phyloP scores from a whole-genome alignment of 352 stramenopile genomes.

The Globisporangium yorkense region DNA sequence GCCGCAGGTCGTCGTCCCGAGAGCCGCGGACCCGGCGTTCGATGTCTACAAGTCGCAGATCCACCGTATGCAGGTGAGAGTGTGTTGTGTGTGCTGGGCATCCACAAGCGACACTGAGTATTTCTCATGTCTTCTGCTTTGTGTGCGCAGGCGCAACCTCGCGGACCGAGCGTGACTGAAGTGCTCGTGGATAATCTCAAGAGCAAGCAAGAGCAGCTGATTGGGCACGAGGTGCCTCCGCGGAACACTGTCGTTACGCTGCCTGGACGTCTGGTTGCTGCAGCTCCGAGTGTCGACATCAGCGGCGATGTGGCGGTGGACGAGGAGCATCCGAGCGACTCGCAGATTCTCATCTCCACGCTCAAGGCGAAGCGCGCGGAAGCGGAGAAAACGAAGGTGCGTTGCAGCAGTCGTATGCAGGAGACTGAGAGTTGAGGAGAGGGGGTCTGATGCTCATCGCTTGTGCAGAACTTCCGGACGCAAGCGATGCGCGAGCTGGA shows the following conservation, averaged over 20 bases:
- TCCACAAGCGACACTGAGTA: background rate
- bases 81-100: background rate
- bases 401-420: background rate
- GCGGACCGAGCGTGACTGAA: conserved; percentile 72
- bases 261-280: conserved; percentile 15
- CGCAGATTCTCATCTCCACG: conserved; percentile 64
- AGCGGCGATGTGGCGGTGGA: conserved; percentile 8
- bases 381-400: conserved; percentile 75
- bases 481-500: conserved; percentile 86
- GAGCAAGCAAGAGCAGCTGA: conserved; percentile 64
- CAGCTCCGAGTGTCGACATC: background rate
- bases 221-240: conserved; percentile 47
- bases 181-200: conserved; percentile 73
- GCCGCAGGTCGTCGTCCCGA: conserved; percentile 39
- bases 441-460: background rate
- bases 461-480: conserved; percentile 70
- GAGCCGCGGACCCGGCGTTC: conserved; percentile 38
- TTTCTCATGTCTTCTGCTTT: background rate
- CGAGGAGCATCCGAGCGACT: conserved; percentile 43
- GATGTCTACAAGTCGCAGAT: conserved; percentile 84
- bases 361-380: conserved; percentile 63
- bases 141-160: conserved; percentile 59
- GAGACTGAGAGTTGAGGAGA: background rate
- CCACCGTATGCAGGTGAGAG: conserved; percentile 59
- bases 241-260: conserved; percentile 63